Conservation (phyloP, 106 monocot species). For the Dendrobium chrysotoxum region DNA sequence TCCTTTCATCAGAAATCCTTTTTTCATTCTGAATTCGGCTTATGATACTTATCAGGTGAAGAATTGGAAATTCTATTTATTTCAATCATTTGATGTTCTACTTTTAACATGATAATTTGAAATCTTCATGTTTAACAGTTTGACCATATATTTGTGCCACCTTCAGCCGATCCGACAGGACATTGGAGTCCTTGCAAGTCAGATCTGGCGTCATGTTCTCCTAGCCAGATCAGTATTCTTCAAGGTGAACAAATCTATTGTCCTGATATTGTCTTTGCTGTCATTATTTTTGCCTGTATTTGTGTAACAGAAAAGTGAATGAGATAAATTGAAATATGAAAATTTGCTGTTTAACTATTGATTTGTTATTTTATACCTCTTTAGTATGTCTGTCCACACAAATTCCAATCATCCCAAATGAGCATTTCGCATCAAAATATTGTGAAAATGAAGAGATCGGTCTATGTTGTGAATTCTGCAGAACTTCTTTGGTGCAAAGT, state of each 20-base stretch:
- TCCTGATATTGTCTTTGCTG: neutral
- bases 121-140: slow-evolving; percentile 39
- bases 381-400: no score
- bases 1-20: slow-evolving; percentile 56
- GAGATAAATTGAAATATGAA: neutral
- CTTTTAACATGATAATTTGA: neutral
- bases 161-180: slow-evolving; percentile 53
- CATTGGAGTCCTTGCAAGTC: slow-evolving; percentile 62
- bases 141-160: slow-evolving; percentile 71
- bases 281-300: neutral
- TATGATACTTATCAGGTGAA: slow-evolving; percentile 86
- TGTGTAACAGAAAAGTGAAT: slow-evolving; percentile 17
- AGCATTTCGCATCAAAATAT: no score
- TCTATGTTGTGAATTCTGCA: no score
- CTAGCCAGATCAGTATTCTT: slow-evolving; percentile 44
- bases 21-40: slow-evolving; percentile 84
- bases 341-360: neutral
- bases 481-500: no score
- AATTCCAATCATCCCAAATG: no score
- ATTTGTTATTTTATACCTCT: no score
- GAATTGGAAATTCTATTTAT: neutral
- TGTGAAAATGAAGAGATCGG: no score
- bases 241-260: slow-evolving; percentile 38
- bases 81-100: neutral
- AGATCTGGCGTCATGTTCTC: slow-evolving; percentile 38